phyloP scores from a whole-genome alignment of 352 stramenopile species.

The Phytophthora megakarya region DNA sequence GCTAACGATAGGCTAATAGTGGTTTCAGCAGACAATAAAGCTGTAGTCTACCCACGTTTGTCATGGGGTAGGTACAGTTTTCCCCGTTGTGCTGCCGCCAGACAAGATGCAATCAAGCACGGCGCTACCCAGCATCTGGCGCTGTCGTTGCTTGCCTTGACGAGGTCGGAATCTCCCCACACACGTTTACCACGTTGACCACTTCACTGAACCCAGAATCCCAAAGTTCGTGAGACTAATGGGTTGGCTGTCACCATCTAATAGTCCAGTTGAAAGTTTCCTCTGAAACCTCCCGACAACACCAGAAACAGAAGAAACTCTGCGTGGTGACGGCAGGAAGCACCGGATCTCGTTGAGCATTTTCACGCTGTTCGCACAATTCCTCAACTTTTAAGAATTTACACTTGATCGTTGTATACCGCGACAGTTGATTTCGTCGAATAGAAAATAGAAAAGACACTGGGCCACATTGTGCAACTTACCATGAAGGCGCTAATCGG shows the following conservation, averaged over 20 bases:
- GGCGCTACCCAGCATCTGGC: conserved; percentile 12
- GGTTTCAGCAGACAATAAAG: too few species aligned
- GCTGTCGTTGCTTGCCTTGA: neutral
- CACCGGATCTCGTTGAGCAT: conserved; percentile 1
- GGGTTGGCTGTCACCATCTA: conserved; percentile 6
- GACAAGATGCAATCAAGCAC: neutral
- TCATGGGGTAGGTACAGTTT: neutral
- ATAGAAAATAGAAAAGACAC: conserved; percentile 27
- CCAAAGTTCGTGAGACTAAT: neutral
- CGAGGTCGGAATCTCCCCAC: too few species aligned
- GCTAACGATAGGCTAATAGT: too few species aligned
- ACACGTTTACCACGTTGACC: too few species aligned
- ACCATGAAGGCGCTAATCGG: conserved; percentile 19
- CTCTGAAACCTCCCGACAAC: neutral
- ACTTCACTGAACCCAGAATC: neutral
- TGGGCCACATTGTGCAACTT: conserved; percentile 12
- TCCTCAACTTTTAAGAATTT: neutral
- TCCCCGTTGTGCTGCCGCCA: neutral
- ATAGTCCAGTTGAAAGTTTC: conserved; percentile 1
- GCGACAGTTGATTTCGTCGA: conserved; percentile 29
- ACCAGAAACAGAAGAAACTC: too few species aligned
- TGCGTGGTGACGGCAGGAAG: conserved; percentile 16
- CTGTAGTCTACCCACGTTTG: too few species aligned
- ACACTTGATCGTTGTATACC: conserved; percentile 17
- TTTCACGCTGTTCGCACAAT: neutral